Percentiles rank a stretch among this genome's conserved stretches.
Evolutionary conservation across 139 green algal species (phyloP).

Genomic region (Protoeuglena noctilucae): DNA sequence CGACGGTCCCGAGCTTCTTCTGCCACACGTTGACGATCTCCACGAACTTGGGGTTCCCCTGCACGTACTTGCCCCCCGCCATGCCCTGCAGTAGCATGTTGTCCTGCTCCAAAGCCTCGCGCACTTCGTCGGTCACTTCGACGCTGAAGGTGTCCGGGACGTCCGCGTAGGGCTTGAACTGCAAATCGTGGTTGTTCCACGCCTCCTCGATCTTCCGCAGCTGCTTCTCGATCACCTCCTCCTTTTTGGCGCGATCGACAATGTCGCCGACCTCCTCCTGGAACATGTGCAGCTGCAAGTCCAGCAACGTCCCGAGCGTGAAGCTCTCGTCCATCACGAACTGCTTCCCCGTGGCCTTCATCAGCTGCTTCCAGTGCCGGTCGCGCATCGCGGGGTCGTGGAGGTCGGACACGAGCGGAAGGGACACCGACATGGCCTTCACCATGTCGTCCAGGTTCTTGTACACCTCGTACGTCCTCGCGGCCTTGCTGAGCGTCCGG

Average conservation of each 20-base stretch:
- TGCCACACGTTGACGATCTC: constrained; percentile 70
- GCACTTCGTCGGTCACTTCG: constrained; percentile 45
- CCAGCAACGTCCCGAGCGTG: constrained; percentile 64
- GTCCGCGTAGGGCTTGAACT: constrained; percentile 44
- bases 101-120: constrained; percentile 69
- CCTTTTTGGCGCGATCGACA: constrained; percentile 76
- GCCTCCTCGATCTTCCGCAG: constrained; percentile 77
- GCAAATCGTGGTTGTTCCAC: constrained; percentile 43
- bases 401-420: constrained; percentile 74
- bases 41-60: constrained; percentile 73
- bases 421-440: constrained; percentile 65
- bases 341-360: constrained; percentile 62
- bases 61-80: constrained; percentile 65
- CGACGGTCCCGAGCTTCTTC: constrained; percentile 65
- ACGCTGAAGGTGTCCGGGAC: constrained; percentile 14
- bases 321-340: constrained; percentile 73
- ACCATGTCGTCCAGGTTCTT: constrained; percentile 60
- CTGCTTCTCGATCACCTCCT: constrained; percentile 48
- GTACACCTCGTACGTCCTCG: constrained; percentile 62
- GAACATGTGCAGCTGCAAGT: constrained; percentile 68
- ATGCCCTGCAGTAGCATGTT: constrained; percentile 80
- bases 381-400: constrained; percentile 75
- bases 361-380: constrained; percentile 75
- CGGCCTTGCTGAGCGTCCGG: constrained; percentile 59
- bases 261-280: constrained; percentile 73